Conservation (phyloP, 805 yeast genomes). For the Middelhovenomyces tepae region DNA sequence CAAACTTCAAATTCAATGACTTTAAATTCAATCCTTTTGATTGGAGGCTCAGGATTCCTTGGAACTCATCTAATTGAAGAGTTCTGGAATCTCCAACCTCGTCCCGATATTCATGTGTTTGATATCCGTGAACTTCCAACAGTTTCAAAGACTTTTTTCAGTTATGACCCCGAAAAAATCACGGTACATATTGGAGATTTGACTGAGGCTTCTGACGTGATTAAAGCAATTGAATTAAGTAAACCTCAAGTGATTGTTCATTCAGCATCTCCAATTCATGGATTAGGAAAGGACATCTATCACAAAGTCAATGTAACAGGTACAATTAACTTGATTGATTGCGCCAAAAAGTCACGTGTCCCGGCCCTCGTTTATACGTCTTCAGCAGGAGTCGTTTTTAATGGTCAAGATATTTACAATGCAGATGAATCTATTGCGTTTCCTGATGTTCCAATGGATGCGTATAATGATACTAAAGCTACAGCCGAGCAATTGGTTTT, state of each 20-base stretch:
- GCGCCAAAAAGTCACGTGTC: slow-evolving; percentile 41
- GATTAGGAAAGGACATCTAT: slow-evolving; percentile 70
- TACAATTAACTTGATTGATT: slow-evolving; percentile 62
- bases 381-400: slow-evolving; percentile 94
- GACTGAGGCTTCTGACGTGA: slow-evolving; percentile 63
- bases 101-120: slow-evolving; percentile 73
- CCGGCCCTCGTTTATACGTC: slow-evolving; percentile 86
- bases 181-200: slow-evolving; percentile 73
- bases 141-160: slow-evolving; percentile 55
- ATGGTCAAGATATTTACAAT: slow-evolving; percentile 85
- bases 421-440: slow-evolving; percentile 94
- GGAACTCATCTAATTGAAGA: slow-evolving; percentile 88
- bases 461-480: slow-evolving; percentile 92
- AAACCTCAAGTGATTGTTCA: slow-evolving; percentile 77
- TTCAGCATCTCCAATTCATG: slow-evolving; percentile 95
- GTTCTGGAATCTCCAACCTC: slow-evolving; percentile 55
- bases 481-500: slow-evolving; percentile 78
- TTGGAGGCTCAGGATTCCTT: slow-evolving; percentile 95
- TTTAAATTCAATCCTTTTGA: slow-evolving; percentile 56
- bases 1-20: too few species aligned
- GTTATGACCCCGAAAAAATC: slow-evolving; percentile 52
- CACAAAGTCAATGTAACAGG: slow-evolving; percentile 88
- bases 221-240: slow-evolving; percentile 47
- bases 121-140: slow-evolving; percentile 87
- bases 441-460: slow-evolving; percentile 89